A percentile compares a stretch with the other conserved stretches of the same genome.
These are phyloP conservation scores for Pisolithus albus DNA, from an alignment of 768 basidiomycete genomes.

Conservation along the genomic window DNA sequence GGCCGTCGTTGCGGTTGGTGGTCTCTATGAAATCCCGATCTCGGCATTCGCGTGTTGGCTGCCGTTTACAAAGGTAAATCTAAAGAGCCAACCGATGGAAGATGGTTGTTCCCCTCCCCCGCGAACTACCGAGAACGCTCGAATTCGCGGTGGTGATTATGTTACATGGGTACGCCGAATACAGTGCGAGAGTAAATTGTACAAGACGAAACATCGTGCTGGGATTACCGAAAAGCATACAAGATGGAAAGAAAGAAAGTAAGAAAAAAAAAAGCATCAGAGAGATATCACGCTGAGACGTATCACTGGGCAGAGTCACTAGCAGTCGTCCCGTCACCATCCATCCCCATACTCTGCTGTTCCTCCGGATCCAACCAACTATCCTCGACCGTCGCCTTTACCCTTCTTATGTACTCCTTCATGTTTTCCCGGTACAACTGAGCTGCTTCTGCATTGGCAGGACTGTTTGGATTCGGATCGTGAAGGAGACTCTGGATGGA, in stretches of 20 bases:
- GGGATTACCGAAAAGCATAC: neutral
- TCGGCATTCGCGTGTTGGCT: too few species aligned
- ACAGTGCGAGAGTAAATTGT: too few species aligned
- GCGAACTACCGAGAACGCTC: too few species aligned
- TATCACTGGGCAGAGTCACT: conserved; percentile 1
- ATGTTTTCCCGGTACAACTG: conserved; percentile 95
- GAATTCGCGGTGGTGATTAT: too few species aligned
- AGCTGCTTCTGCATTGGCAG: conserved; percentile 97
- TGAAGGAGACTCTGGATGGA: conserved; percentile 93
- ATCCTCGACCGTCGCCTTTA: conserved; percentile 90
- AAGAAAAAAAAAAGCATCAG: neutral
- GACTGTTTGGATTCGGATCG: conserved; percentile 97
- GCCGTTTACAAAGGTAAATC: too few species aligned
- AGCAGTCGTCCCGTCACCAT: conserved; percentile 14
- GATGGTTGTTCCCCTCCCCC: too few species aligned
- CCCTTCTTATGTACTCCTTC: conserved; percentile 94
- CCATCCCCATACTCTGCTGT: conserved; percentile 49
- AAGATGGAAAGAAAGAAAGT: neutral
- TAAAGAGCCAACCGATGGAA: too few species aligned
- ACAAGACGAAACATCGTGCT: too few species aligned
- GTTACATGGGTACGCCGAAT: too few species aligned
- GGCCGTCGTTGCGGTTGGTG: too few species aligned
- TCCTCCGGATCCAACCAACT: conserved; percentile 86
- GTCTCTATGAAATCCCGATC: too few species aligned
- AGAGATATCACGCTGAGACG: too few species aligned